Evolutionary conservation across 495 filamentous ascomycete species (phyloP).

Genomic region (Bombardia bombarda): DNA sequence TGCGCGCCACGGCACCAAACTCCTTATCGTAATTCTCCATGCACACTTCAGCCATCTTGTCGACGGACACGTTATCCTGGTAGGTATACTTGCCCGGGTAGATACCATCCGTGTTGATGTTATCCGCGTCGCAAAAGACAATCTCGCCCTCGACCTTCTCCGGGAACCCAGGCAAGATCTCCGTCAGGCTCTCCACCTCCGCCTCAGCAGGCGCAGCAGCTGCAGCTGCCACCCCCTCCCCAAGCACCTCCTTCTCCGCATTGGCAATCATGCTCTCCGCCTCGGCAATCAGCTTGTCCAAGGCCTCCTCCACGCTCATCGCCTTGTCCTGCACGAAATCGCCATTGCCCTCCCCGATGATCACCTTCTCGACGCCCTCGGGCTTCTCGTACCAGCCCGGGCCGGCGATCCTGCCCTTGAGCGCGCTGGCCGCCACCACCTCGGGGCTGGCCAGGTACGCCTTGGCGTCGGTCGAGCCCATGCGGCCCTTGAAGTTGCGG

Average conservation of each 20-base stretch:
- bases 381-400: conserved; percentile 75
- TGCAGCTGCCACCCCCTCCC: conserved; percentile 12
- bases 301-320: conserved; percentile 54
- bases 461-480: conserved; percentile 75
- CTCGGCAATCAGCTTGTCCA: conserved; percentile 61
- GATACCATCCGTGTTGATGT: conserved; percentile 74
- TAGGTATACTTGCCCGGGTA: conserved; percentile 82
- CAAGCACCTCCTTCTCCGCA: conserved; percentile 22
- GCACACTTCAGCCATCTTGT: conserved; percentile 79
- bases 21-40: conserved; percentile 85
- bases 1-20: conserved; percentile 52
- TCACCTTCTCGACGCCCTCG: conserved; percentile 55
- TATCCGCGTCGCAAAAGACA: conserved; percentile 63
- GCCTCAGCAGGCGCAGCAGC: conserved; percentile 11
- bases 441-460: conserved; percentile 89
- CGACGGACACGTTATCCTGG: conserved; percentile 67
- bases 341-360: conserved; percentile 64
- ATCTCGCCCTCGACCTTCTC: conserved; percentile 59
- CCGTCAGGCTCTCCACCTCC: conserved; percentile 35
- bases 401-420: conserved; percentile 68
- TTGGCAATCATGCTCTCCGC: conserved; percentile 54
- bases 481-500: conserved; percentile 89
- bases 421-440: conserved; percentile 82
- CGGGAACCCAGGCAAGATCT: conserved; percentile 65
- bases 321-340: conserved; percentile 51